A percentile compares a stretch with the other conserved stretches of the same genome.
phyloP scores from a whole-genome alignment of 352 stramenopile genomes.

The Phytophthora citricola region DNA sequence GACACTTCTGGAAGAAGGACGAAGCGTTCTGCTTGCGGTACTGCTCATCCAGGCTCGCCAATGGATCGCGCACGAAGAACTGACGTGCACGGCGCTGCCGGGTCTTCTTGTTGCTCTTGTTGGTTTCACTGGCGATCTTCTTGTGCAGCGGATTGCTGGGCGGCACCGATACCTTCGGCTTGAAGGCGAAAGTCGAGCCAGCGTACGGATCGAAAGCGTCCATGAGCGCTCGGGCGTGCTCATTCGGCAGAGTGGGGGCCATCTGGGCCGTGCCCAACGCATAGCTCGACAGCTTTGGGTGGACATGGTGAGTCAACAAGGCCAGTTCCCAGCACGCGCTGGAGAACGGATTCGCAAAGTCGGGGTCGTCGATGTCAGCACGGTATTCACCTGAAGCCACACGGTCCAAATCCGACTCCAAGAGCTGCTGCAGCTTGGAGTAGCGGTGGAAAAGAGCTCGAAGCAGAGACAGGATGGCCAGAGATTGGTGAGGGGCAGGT shows the following conservation, averaged over 20 bases:
- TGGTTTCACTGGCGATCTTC: constrained; percentile 70
- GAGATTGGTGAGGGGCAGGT: constrained; percentile 84
- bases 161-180: constrained; percentile 67
- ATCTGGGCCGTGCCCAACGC: constrained; percentile 69
- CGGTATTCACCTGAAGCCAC: constrained; percentile 94
- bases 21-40: constrained; percentile 43
- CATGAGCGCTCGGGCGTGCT: constrained; percentile 69
- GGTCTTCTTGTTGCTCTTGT: constrained; percentile 63
- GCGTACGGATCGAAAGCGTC: constrained; percentile 61
- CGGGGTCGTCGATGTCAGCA: constrained; percentile 92
- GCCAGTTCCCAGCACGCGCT: constrained; percentile 94
- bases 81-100: constrained; percentile 56
- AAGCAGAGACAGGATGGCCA: constrained; percentile 90
- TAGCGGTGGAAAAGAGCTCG: constrained; percentile 93
- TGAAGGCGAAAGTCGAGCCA: constrained; percentile 60
- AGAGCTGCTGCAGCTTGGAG: constrained; percentile 92
- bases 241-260: constrained; percentile 66
- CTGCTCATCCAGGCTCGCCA: constrained; percentile 45
- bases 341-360: constrained; percentile 96
- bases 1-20: constrained; percentile 44
- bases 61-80: constrained; percentile 77
- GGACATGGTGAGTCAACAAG: constrained; percentile 85
- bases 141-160: constrained; percentile 71
- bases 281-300: constrained; percentile 83
- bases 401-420: constrained; percentile 96